Conservation (phyloP, 306 rosid genomes). For the Cucurbita maxima region DNA sequence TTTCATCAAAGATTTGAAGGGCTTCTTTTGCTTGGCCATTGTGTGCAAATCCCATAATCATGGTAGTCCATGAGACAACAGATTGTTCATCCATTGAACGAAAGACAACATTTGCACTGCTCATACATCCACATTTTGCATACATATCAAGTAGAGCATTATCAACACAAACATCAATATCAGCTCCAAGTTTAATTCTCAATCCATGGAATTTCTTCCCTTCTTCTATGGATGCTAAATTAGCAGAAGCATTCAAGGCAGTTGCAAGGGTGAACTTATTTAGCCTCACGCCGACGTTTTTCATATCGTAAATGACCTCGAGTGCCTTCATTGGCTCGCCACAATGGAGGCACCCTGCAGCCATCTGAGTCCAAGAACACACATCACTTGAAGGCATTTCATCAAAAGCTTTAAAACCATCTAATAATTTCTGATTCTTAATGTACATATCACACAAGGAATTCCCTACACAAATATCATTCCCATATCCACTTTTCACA, state of each 20-base stretch:
- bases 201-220: conserved; percentile 58
- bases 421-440: conserved; percentile 33
- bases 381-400: conserved; percentile 56
- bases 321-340: conserved; percentile 52
- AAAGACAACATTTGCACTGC: conserved; percentile 28
- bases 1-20: conserved; percentile 41
- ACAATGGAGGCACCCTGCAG: conserved; percentile 45
- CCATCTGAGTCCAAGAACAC: conserved; percentile 68
- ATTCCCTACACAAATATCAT: conserved; percentile 50
- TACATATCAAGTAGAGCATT: conserved; percentile 77
- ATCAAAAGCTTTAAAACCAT: conserved; percentile 46
- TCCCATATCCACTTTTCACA: conserved; percentile 46
- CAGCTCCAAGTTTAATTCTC: conserved; percentile 48
- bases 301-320: conserved; percentile 33
- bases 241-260: conserved; percentile 57
- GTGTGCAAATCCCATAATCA: conserved; percentile 69
- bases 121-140: conserved; percentile 69
- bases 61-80: conserved; percentile 61
- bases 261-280: conserved; percentile 64
- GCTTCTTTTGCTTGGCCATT: conserved; percentile 56
- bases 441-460: conserved; percentile 55
- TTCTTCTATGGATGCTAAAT: conserved; percentile 46
- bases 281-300: conserved; percentile 23
- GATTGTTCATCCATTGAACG: conserved; percentile 33
- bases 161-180: conserved; percentile 56